Conservation (phyloP, 345 rosid genomes). For the Eucalyptus shirleyi region DNA sequence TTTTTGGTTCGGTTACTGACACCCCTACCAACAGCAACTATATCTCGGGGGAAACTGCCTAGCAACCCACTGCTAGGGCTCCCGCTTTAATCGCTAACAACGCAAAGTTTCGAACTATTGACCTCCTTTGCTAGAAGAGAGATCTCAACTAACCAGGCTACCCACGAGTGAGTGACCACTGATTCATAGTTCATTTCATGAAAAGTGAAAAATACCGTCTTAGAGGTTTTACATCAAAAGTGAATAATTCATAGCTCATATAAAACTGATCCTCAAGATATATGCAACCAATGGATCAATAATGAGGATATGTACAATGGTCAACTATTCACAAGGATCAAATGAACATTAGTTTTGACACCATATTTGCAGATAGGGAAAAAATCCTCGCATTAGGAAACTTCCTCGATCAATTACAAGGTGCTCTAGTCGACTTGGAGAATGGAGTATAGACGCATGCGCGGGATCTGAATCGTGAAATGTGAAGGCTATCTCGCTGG, state of each 20-base stretch:
- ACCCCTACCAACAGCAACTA: too few relatives aligned
- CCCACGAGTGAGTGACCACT: background rate
- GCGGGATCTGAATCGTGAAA: background rate
- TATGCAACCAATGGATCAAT: background rate
- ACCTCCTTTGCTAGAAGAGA: too few relatives aligned
- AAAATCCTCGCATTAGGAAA: background rate
- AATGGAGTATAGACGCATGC: background rate
- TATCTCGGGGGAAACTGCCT: too few relatives aligned
- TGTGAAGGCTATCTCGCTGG: background rate
- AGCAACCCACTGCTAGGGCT: accelerated
- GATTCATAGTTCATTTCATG: background rate
- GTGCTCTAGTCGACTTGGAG: background rate
- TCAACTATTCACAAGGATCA: background rate
- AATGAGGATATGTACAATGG: background rate
- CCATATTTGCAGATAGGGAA: background rate
- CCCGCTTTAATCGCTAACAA: too few relatives aligned
- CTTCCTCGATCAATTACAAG: too few relatives aligned
- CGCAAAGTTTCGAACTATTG: too few relatives aligned
- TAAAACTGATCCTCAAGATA: background rate
- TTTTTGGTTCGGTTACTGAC: too few relatives aligned
- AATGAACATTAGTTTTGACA: background rate
- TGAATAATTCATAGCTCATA: background rate
- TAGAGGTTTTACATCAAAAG: background rate
- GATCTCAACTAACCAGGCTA: too few relatives aligned
- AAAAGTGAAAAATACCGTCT: background rate